A percentile compares a stretch with the other conserved stretches of the same genome.
Conservation (phyloP, 371 early-diverging fungal genomes). For the Apophysomyces sp. region DNA sequence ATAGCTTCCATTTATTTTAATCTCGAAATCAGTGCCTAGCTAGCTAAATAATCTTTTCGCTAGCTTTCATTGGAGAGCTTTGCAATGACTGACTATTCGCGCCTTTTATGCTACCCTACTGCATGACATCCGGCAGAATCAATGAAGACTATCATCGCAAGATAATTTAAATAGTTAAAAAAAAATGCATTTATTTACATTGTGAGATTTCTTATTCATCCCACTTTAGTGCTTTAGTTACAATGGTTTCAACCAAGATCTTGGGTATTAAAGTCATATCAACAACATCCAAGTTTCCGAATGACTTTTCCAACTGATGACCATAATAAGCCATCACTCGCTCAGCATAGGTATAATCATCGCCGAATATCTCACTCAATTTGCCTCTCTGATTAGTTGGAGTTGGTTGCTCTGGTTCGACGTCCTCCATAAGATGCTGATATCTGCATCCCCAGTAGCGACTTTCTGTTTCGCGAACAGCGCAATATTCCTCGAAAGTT, state of each 20-base stretch:
- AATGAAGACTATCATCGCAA: no score
- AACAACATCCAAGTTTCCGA: conserved; percentile 8
- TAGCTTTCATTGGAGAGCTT: no score
- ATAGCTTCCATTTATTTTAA: no score
- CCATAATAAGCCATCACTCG: conserved; percentile 9
- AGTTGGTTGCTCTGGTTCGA: neutral
- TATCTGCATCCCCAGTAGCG: neutral
- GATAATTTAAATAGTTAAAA: no score
- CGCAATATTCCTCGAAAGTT: conserved; percentile 5
- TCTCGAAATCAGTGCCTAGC: no score
- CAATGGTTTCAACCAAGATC: conserved; percentile 3
- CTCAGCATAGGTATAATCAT: neutral
- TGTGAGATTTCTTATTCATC: conserved; percentile 4
- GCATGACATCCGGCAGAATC: no score
- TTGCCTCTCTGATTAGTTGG: neutral
- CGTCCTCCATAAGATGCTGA: neutral
- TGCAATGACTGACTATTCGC: no score
- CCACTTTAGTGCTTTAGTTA: conserved; percentile 1
- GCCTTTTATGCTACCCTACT: no score
- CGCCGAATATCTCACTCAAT: neutral
- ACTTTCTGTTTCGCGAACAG: neutral
- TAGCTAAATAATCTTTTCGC: no score
- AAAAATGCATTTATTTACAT: no score
- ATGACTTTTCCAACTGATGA: conserved; percentile 10
- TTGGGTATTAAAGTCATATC: conserved; percentile 14